phyloP scores from a whole-genome alignment of 768 basidiomycete species.

The Lyophyllum atratum region DNA sequence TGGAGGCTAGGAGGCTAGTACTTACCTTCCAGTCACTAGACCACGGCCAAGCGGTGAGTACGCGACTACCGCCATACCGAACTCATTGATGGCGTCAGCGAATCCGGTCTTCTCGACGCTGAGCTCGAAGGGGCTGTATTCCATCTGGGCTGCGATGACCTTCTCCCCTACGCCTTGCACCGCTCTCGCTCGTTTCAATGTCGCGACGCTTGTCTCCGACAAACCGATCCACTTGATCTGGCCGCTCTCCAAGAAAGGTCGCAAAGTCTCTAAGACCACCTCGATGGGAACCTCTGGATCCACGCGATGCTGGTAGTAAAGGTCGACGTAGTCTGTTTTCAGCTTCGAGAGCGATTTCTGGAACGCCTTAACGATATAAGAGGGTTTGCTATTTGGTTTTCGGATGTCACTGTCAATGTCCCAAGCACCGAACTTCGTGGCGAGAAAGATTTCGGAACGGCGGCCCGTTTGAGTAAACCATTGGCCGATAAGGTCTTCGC shows the following conservation, averaged over 20 bases:
- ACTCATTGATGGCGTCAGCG: conserved; percentile 40
- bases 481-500: conserved; percentile 5
- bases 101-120: conserved; percentile 43
- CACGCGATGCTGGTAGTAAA: conserved; percentile 26
- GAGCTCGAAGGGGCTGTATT: conserved; percentile 44
- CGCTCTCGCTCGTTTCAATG: conserved; percentile 48
- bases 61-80: conserved; percentile 45
- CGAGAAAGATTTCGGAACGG: conserved; percentile 59
- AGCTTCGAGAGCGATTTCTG: not conserved
- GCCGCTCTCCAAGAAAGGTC: conserved; percentile 7
- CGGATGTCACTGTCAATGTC: not conserved
- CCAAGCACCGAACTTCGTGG: conserved; percentile 44
- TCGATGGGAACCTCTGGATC: conserved; percentile 47
- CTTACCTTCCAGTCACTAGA: conserved; percentile 43
- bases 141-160: conserved; percentile 40
- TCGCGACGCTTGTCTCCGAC: conserved; percentile 13
- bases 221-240: conserved; percentile 38
- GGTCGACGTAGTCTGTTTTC: conserved; percentile 1
- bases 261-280: conserved; percentile 21
- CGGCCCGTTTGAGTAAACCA: conserved; percentile 55
- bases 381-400: conserved; percentile 3
- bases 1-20: too few relatives aligned
- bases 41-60: conserved; percentile 53
- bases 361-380: conserved; percentile 1
- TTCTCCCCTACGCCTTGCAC: conserved; percentile 38